Percentiles rank a stretch among this genome's conserved stretches.
Evolutionary conservation across 192 early-diverging fungal genomes (phyloP).

Genomic region (Coemansia furcata): DNA sequence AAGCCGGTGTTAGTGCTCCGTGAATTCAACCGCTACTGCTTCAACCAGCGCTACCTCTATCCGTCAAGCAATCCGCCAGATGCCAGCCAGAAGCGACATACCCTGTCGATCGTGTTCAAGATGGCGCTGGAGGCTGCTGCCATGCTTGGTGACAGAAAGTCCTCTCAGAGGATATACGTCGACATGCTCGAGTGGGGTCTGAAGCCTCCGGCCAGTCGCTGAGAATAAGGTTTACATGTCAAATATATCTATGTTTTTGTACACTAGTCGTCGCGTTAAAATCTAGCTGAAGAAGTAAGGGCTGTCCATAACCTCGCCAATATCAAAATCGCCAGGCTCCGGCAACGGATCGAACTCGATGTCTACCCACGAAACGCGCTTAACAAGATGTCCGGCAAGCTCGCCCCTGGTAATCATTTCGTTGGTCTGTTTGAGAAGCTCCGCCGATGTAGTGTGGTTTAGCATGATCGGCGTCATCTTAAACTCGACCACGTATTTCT

Average conservation of each 20-base stretch:
- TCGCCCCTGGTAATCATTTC: constrained; percentile 15
- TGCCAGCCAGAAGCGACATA: constrained; percentile 5
- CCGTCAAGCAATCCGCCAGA: constrained; percentile 23
- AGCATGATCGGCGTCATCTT: constrained; percentile 9
- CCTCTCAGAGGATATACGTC: constrained; percentile 10
- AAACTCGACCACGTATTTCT: constrained; percentile 14
- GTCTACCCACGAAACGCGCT: constrained; percentile 50
- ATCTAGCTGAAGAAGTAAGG: constrained; percentile 84
- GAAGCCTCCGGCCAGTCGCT: background rate
- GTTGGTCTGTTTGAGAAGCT: background rate
- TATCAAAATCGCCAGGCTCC: constrained; percentile 79
- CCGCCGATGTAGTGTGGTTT: background rate
- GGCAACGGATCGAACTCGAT: constrained; percentile 79
- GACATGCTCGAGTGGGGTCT: constrained; percentile 35
- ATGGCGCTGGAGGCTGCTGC: constrained; percentile 37
- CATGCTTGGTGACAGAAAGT: constrained; percentile 3
- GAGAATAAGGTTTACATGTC: background rate
- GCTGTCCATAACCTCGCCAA: constrained; percentile 73
- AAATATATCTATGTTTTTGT: background rate
- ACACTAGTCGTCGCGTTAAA: background rate
- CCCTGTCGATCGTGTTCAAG: constrained; percentile 17
- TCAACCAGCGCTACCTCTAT: constrained; percentile 24
- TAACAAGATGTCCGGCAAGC: constrained; percentile 17
- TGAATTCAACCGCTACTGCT: constrained; percentile 41
- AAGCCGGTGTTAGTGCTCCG: constrained; percentile 26